These are phyloP conservation scores for Bjerkandera adusta DNA, from an alignment of 1,284 basidiomycete species.

Conservation along the genomic window DNA sequence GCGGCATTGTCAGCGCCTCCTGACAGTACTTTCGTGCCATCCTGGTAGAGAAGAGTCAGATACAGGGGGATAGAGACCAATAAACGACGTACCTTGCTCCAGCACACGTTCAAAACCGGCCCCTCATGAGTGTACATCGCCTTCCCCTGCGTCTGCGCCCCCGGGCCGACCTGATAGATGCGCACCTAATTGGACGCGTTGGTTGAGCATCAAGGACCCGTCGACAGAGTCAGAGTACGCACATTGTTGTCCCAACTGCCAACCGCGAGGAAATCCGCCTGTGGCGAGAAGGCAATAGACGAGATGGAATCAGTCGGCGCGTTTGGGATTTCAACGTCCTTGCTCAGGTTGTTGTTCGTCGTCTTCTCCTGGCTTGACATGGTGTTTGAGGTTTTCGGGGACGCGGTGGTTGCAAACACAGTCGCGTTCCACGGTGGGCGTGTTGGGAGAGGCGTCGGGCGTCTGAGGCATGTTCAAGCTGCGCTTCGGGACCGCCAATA, in stretches of 20 bases:
- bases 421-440: no score
- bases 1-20: slow-evolving; percentile 87
- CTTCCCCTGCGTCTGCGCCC: slow-evolving; percentile 68
- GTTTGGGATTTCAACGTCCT: slow-evolving; percentile 28
- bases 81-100: slow-evolving; percentile 60
- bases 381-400: no score
- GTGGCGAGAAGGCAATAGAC: slow-evolving; percentile 34
- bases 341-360: no score
- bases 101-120: slow-evolving; percentile 80
- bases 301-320: slow-evolving; percentile 61
- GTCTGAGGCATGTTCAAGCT: no score
- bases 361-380: no score
- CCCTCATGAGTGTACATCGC: slow-evolving; percentile 84
- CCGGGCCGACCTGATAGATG: slow-evolving; percentile 58
- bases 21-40: slow-evolving; percentile 81
- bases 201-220: not conserved
- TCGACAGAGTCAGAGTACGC: slow-evolving; percentile 4
- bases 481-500: no score
- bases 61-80: not conserved
- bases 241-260: slow-evolving; percentile 64
- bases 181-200: slow-evolving; percentile 41
- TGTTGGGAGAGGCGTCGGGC: no score
- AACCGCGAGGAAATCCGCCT: slow-evolving; percentile 15
- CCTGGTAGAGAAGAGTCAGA: slow-evolving; percentile 37
- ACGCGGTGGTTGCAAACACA: no score